phyloP scores from a whole-genome alignment of 345 rosid species.

The Corchorus capsularis region DNA sequence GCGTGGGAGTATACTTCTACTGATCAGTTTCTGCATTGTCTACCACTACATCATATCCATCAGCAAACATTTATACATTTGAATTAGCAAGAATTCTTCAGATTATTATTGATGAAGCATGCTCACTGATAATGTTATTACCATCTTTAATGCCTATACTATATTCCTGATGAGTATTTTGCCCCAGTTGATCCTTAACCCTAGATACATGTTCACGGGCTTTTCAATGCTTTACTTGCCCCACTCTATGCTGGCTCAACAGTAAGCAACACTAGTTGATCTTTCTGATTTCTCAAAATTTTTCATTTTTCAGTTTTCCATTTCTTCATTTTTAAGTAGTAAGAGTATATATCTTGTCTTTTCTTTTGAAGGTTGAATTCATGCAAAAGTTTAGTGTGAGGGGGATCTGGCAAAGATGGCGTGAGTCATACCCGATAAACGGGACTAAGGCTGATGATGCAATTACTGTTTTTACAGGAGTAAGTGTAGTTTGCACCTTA shows the following conservation, averaged over 20 bases:
- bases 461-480: constrained; percentile 90
- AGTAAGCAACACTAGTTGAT: constrained; percentile 41
- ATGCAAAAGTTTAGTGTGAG: constrained; percentile 93
- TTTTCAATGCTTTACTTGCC: constrained; percentile 85
- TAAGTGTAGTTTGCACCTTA: constrained; percentile 41
- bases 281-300: not conserved
- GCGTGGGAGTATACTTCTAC: constrained; percentile 90
- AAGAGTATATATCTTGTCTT: not conserved
- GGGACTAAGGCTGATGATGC: constrained; percentile 56
- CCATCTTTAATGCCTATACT: constrained; percentile 12
- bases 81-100: not conserved
- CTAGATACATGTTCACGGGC: constrained; percentile 83
- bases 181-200: constrained; percentile 50
- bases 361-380: constrained; percentile 79
- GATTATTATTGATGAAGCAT: constrained; percentile 9
- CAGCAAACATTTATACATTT: constrained; percentile 2
- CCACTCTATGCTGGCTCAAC: constrained; percentile 81
- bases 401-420: constrained; percentile 94
- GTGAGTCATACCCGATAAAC: constrained; percentile 69
- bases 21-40: constrained; percentile 87
- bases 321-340: not conserved
- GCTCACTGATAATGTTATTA: constrained; percentile 13
- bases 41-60: constrained; percentile 96
- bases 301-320: not conserved
- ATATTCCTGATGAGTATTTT: constrained; percentile 7